phyloP scores from a whole-genome alignment of 176 grass and related monocot species.

The Paspalum notatum region DNA sequence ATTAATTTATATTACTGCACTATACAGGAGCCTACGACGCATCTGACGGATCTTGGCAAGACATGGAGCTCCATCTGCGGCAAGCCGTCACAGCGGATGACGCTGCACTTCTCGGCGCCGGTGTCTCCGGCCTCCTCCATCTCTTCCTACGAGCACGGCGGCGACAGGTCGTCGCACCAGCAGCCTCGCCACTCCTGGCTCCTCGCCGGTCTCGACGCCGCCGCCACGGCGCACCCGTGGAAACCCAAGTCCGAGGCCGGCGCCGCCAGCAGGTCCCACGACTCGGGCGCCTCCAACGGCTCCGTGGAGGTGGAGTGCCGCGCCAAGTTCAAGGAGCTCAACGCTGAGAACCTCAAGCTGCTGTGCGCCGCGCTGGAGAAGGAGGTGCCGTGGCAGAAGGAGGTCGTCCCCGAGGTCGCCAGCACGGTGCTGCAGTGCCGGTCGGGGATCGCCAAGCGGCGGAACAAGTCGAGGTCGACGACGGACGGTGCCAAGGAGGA shows the following conservation, averaged over 20 bases:
- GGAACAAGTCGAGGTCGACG: constrained; percentile 47
- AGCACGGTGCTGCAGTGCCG: constrained; percentile 80
- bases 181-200: constrained; percentile 54
- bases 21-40: constrained; percentile 38
- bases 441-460: constrained; percentile 72
- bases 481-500: constrained; percentile 60
- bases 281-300: constrained; percentile 51
- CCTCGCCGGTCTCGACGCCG: constrained; percentile 32
- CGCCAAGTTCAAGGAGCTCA: constrained; percentile 96
- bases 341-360: constrained; percentile 79
- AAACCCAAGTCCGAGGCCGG: constrained; percentile 41
- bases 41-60: constrained; percentile 62
- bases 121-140: constrained; percentile 62
- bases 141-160: constrained; percentile 53
- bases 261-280: constrained; percentile 24
- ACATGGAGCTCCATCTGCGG: constrained; percentile 60
- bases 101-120: constrained; percentile 50
- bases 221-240: constrained; percentile 50
- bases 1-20: not conserved
- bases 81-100: constrained; percentile 50
- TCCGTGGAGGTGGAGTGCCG: constrained; percentile 69
- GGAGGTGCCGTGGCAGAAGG: constrained; percentile 82
- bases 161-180: constrained; percentile 1
- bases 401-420: constrained; percentile 69
- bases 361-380: constrained; percentile 85